phyloP scores from a whole-genome alignment of 163 green algal genomes.

The Trebouxiophyceae sp. region DNA sequence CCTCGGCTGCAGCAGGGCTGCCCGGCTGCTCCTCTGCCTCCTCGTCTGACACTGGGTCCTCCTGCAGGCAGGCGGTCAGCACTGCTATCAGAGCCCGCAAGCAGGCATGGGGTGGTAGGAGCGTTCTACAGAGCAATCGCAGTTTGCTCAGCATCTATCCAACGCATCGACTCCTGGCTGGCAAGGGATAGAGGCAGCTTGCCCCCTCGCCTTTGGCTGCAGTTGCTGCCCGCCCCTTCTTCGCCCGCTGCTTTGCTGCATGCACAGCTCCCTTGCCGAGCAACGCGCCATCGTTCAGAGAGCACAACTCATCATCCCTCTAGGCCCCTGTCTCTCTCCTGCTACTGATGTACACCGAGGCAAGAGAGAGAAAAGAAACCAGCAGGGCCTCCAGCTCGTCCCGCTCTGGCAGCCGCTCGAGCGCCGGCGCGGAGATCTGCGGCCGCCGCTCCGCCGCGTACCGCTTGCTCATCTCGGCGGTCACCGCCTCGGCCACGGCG shows the following conservation, averaged over 20 bases:
- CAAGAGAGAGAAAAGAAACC: background rate
- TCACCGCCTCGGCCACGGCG: constrained; percentile 67
- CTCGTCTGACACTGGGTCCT: background rate
- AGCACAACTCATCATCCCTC: background rate
- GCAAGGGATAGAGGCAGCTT: too few species aligned
- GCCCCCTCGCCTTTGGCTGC: too few species aligned
- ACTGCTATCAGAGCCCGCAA: too few species aligned
- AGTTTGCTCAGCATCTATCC: too few species aligned
- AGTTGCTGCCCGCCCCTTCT: too few species aligned
- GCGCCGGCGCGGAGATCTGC: background rate
- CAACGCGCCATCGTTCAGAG: background rate
- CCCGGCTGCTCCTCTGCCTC: background rate
- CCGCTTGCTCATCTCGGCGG: constrained; percentile 61
- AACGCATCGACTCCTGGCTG: too few species aligned
- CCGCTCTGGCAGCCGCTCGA: constrained; percentile 7
- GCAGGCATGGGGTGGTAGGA: too few species aligned
- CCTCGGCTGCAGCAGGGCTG: background rate
- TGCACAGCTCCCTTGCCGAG: background rate
- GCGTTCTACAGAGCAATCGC: too few species aligned
- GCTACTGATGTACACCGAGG: background rate
- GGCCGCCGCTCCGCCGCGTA: constrained; percentile 30
- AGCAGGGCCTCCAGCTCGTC: constrained; percentile 19
- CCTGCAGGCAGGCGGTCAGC: too few species aligned
- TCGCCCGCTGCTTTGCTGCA: too few species aligned
- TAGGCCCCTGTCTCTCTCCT: background rate